These are phyloP conservation scores for Psidium guajava DNA, from an alignment of 345 rosid genomes.

Conservation along the genomic window DNA sequence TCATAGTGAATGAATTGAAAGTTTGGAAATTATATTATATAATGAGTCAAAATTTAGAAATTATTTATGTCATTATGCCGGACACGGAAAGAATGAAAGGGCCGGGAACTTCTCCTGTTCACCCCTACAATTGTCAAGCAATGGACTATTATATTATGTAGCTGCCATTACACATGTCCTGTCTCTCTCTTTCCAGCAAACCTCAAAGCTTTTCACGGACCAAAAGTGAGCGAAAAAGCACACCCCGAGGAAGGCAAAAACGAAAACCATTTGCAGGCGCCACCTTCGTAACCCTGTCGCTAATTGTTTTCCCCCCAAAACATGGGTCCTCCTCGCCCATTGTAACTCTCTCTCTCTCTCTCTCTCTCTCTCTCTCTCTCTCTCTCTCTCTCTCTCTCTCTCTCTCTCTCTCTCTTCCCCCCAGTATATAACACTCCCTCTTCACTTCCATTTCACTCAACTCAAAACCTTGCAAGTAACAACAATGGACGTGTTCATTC, in stretches of 20 bases:
- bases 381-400: not conserved
- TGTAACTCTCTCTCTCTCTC: not conserved
- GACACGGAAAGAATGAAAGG: not conserved
- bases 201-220: not conserved
- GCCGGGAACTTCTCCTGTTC: not conserved
- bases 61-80: no score
- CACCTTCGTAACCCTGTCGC: not conserved
- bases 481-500: slow-evolving; percentile 57
- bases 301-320: not conserved
- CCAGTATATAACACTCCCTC: not conserved
- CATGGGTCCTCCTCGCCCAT: slow-evolving; percentile 4
- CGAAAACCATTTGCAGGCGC: not conserved
- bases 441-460: not conserved
- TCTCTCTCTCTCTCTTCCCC: not conserved
- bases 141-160: not conserved
- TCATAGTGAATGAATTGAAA: no score
- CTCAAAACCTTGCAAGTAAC: not conserved
- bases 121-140: not conserved
- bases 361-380: not conserved
- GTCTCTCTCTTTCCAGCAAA: not conserved
- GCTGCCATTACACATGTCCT: not conserved
- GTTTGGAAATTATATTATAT: no score
- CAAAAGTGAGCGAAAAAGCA: not conserved
- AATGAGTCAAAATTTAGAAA: no score
- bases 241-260: not conserved